Evolutionary conservation across 495 filamentous ascomycete genomes (phyloP), one percentile per base, ranked within the genome.

Genomic region (Bathelium albidoporum): DNA sequence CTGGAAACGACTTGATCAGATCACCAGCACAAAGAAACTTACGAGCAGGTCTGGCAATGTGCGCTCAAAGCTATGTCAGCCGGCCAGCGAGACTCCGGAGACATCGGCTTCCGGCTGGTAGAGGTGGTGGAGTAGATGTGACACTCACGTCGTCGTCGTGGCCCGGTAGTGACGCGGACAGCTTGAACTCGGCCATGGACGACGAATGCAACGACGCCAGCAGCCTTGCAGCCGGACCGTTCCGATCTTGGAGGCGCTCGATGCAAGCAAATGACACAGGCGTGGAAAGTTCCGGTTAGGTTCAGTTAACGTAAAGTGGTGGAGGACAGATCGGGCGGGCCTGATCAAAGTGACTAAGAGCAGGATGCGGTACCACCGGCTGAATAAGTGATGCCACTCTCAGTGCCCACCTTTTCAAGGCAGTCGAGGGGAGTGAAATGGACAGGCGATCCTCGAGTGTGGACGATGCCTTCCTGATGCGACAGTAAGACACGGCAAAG

Each of bases 141-240:
- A 55, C 49, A 67, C 75, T 61, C 62, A 77, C 75, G 70, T 77
- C 75, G 67, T 77, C 75, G 65, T 77, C 75, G 65, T 77, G 75
- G 39, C 74, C 75, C 26, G 66, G 45, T 58, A 77, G 66, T 0
- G 74, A 76, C 29, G 75, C 75, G 36, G 75, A 76, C 41, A 77
- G 71, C 72, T 75, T 76, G 74, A 70, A 77, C 32, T 76, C 74
- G 59, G 60, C 69, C 65, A 55, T 55, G 49, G 20, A 55, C 5
- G 29, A 26, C 49, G 24, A 29, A 29, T 49, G 43, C 18, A 28
- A 24, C 49, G 29, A 29, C 24, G 49, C 29, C 10, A 3, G 22
- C 29, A 55, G 49, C 49, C 49, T 28, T 26, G 22, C 29, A 55
- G 49, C 49, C 49, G 49, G 49, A n/a, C 49, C 22, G 24, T 28